Base-by-base conservation (phyloP, 1,139 yeast genomes). In the Lodderomyces pseudojiufengensis region DNA sequence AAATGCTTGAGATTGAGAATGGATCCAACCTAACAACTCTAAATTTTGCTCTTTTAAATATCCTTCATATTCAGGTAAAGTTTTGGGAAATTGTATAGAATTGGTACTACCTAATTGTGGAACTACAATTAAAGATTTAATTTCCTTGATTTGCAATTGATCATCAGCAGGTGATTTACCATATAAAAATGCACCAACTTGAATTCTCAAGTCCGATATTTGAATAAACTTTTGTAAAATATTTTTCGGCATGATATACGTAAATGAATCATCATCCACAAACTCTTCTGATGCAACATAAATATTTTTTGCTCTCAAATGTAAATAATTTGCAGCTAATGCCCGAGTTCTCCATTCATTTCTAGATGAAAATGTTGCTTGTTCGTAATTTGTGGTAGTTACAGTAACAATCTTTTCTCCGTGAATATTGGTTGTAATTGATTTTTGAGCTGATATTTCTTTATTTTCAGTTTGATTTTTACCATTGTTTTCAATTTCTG, bases 381-480 rank as follows among this genome's bases (percentile, higher is more conserved):
- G 95, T 52, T 88, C 98, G 54, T 85, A 90, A 47, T 80, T 80
- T 14, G 94, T 80, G 0, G 98, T 88, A 0, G 97, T 88, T 14
- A 92, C 95, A 0, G 95, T 94, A 27, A 84, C 82, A 51, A 94
- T 90, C 50, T 90, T 95, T 54, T 92, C 98, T 26, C 99, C 99
- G 51, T 90, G 97, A 2, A 87, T 95, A 54, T 88, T 94, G 20
- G 83, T 80, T 0, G 95, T 85, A 38, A 81, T 81, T 1, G 95
- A 80, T 50, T 87, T 90, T 50, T 84, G 71, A 0, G 96, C 95
- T 0, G 94, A 80, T 24, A 81, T 61, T 46, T 76, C 77, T 23
- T 63, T 61, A 35, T 64, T 65, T 7, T 51, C 57, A 24, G 27
- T 3, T 46, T 52, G 24, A 35, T 24, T 68, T 65, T 31, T 51